Evolutionary conservation across 768 basidiomycete genomes (phyloP), one percentile per base, ranked within the genome.

Genomic region (Roridomyces roridus): DNA sequence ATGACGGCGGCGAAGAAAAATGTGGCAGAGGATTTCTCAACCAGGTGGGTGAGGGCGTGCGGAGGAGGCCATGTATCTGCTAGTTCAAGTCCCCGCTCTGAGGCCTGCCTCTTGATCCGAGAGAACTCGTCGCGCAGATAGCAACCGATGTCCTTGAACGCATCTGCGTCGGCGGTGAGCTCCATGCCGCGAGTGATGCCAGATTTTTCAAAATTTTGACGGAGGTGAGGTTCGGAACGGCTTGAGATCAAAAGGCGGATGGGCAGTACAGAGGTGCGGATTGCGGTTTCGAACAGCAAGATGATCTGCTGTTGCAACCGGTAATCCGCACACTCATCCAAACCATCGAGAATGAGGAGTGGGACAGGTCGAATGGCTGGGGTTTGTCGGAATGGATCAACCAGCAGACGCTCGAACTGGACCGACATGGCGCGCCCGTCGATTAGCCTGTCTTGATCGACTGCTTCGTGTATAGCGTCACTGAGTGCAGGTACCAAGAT

Each of bases 331-430:
- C 48, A 49, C 37, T 48, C 41, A 23, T 42, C 41, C 11, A 42
- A 20, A 20, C 44, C 46, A 20, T 48, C 46, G 20, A 49, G 6
- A 39, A 49, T 20, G 11, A 49, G 24, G 25, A 49, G 11, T 24
- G 37, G 35, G 14, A 40, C 25, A 17, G 26, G 25, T 3, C 25
- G 29, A 37, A 37, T 6, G 4, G 17, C 6, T 17, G 21, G 36
- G 17, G 5, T 49, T 6, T 8, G 25, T 26, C 31, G 45, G 18
- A 65, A 42, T 35, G 62, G 60, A 14, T 61, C 43, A 1, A 61
- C 18, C 29, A 67, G 40, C 21, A 69, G 49, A 6, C 51, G 31
- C 28, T 50, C 36, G 39, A 65, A 40, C 36, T 69, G 68, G n/a
- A 31, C 23, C 2, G 29, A 11, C 5, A 55, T 46, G 6, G 60